phyloP scores from a whole-genome alignment of 2,329 filamentous ascomycete genomes.

The Fusarium denticulatum region DNA sequence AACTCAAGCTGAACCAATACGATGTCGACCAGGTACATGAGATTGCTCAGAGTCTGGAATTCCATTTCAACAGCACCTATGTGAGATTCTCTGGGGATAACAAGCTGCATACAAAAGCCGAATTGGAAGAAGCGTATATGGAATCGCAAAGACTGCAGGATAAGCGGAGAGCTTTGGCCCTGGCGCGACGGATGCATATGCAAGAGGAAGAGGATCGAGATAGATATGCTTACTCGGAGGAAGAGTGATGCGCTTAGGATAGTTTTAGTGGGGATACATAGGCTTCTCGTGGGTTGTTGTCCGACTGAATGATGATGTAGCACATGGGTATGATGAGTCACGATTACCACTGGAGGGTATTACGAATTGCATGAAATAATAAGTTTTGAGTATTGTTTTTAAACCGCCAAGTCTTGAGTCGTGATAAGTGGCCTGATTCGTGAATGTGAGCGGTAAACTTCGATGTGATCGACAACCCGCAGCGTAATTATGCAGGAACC shows the following conservation, averaged over 20 bases:
- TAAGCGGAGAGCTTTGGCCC: not conserved
- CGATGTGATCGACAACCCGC: not conserved
- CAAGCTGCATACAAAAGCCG: not conserved
- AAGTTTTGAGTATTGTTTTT: not conserved
- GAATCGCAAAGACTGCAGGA: not conserved
- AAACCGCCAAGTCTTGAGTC: rapidly evolving
- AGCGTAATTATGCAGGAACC: not conserved
- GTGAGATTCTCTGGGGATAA: not conserved
- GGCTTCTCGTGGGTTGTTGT: rapidly evolving
- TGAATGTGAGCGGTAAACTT: not conserved
- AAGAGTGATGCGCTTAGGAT: rapidly evolving
- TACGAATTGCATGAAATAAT: not conserved
- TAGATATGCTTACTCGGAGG: rapidly evolving
- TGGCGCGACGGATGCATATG: not conserved
- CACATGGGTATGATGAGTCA: rapidly evolving
- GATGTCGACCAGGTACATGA: not conserved
- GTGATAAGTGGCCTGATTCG: not conserved
- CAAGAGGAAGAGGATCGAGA: not conserved
- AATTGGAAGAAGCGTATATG: not conserved
- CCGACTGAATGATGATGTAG: not conserved
- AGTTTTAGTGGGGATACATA: rapidly evolving
- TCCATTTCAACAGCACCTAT: not conserved
- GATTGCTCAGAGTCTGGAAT: not conserved
- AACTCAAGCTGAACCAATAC: not conserved
- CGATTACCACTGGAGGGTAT: not conserved